Evolutionary conservation across 1,139 yeast genomes (phyloP), one percentile per base, ranked within the genome.

Genomic region (Kurtzmaniella quercitrusa): DNA sequence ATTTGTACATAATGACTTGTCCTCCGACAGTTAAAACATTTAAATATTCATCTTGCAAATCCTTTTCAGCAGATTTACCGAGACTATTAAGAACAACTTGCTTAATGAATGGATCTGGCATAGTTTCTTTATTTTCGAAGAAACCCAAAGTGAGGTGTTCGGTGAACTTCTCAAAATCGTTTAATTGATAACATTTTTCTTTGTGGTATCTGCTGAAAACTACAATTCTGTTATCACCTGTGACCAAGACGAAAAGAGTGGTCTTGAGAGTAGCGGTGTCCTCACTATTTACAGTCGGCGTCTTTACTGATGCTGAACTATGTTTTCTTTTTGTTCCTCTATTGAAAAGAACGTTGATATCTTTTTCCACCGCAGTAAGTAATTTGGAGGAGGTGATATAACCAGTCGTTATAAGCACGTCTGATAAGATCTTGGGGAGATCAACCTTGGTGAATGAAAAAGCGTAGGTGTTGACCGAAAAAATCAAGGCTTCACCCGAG

Each of bases 21-120:
- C 94, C 94, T 43, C 93, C 91, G 56, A 82, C 76, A 0, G 95
- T 88, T 40, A 88, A 66, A 5, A 88, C 68, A 0, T 89, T 72
- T 47, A 89, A 60, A 57, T 80, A 82, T 51, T 87, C 91, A 30
- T 67, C 68, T 39, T 64, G 62, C 28, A 61, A 55, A 42, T 76
- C 69, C 20, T 68, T 62, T 17, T 54, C 50, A 30, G 55, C 48
- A 5, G 53, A 55, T 51, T 84, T 88, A 2, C 96, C 96, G 37
- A 88, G 56, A 38, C 75, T 78, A 41, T 80, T 76, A 41, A 84
- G 71, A 54, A 84, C 74, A 2, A 84, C 75, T 59, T 86, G 93
- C 54, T 84, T 85, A 45, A 86, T 78, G 36, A 78, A 78, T 1
- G 93, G 91, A 63, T 85, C 93, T 7, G 88, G 88, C 18, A 80